Evolutionary conservation across 345 rosid genomes (phyloP).

Genomic region (Cardamine occulta): DNA sequence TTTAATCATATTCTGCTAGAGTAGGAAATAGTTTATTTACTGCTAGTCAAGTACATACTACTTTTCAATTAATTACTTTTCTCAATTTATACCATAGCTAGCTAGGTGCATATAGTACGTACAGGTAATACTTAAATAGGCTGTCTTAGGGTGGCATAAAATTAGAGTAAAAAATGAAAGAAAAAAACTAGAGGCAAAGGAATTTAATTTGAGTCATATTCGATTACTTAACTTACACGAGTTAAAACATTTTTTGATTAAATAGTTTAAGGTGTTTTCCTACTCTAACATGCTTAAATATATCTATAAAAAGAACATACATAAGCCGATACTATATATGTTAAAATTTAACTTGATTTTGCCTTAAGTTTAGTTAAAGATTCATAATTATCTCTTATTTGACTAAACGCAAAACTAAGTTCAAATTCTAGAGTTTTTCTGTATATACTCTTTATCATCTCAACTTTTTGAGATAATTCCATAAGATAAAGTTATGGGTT

Average conservation of each 20-base stretch:
- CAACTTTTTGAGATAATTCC: background rate
- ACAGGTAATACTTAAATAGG: background rate
- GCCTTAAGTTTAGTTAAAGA: background rate
- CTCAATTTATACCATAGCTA: background rate
- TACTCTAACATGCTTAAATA: background rate
- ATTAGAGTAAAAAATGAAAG: background rate
- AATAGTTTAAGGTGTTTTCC: background rate
- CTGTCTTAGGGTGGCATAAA: background rate
- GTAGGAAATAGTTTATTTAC: background rate
- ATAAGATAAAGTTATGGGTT: background rate
- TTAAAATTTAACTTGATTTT: background rate
- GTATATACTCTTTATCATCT: background rate
- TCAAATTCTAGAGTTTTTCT: background rate
- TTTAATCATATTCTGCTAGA: constrained; percentile 24
- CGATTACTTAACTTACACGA: background rate
- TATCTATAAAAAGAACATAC: background rate
- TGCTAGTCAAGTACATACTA: background rate
- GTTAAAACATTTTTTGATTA: background rate
- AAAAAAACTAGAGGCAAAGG: background rate
- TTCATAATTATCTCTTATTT: background rate
- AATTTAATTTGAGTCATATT: background rate
- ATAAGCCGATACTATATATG: background rate
- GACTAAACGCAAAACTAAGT: background rate
- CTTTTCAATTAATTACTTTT: background rate
- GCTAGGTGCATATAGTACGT: background rate